Evolutionary conservation across 257 asterid genomes (phyloP), one percentile per base, ranked within the genome.

Genomic region (Gardenia jasminoides): DNA sequence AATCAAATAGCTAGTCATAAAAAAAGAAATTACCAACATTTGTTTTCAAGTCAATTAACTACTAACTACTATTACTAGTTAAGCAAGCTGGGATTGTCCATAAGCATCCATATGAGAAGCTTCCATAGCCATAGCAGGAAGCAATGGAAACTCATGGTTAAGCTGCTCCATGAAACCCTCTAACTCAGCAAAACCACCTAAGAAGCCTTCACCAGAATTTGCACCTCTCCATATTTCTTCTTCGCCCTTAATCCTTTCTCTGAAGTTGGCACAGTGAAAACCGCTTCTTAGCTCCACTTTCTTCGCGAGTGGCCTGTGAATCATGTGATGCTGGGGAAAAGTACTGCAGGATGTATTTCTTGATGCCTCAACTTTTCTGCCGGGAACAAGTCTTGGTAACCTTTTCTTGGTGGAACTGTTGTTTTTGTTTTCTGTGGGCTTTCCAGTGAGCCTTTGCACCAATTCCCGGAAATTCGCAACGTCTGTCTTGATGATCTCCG

Each of bases 401-500:
- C 39, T 78, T 69, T 59, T 80, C 80, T 70, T 78, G 67, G 24
- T 36, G 75, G 46, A 9, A 67, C 17, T 46, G 56, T 8, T 50
- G 69, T 19, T 61, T 30, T 19, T 44, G 20, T 61, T 66, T 9
- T 80, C 89, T 10, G 84, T 62, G 0, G 98, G 97, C 88, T 92
- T 94, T 3, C 99, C 99, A 1, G 99, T 94, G 85, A 94, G 98
- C 24, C 92, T 83, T 28, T 94, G 99, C 43, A 94, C 98, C 41
- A 91, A 84, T 78, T 94, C 97, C 10, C 97, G 80, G 73, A 94
- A 94, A 80, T 91, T 91, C 0, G 84, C 91, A 2, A 84, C 94
- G 39, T 92, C 97, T 0, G 96, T 94, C 78, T 89, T 91, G 88
- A 94, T 94, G 74, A 94, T 91, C 87, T 93, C 96, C 0, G 99